Conservation (phyloP, 495 filamentous ascomycete genomes). For the Acidomyces sp. region DNA sequence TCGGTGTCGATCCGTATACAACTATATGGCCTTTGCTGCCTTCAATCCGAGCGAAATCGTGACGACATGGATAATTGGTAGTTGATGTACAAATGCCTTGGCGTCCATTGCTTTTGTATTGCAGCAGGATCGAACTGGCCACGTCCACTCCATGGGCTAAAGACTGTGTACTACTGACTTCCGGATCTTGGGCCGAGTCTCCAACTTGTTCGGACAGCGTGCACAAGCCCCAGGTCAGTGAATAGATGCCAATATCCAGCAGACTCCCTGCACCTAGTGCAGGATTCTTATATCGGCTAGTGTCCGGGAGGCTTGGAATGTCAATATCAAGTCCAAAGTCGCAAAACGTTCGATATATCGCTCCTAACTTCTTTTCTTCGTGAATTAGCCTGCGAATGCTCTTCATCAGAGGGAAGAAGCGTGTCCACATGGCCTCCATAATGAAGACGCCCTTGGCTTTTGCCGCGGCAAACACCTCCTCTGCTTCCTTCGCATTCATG, state of each 20-base stretch:
- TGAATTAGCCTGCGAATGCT: slow-evolving; percentile 15
- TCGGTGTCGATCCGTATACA: slow-evolving; percentile 5
- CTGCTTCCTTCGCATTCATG: slow-evolving; percentile 28
- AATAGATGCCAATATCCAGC: slow-evolving; percentile 22
- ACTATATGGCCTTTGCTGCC: slow-evolving; percentile 14
- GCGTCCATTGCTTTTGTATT: slow-evolving; percentile 6
- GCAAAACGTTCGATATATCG: slow-evolving; percentile 18
- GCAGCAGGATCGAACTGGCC: slow-evolving; percentile 7
- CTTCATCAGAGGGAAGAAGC: slow-evolving; percentile 20
- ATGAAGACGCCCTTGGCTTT: slow-evolving; percentile 32
- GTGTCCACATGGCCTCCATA: slow-evolving; percentile 29
- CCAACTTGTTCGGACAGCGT: slow-evolving; percentile 12
- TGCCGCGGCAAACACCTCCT: slow-evolving; percentile 31
- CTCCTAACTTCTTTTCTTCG: slow-evolving; percentile 17
- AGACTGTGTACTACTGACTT: slow-evolving; percentile 16
- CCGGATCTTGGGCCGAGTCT: slow-evolving; percentile 13
- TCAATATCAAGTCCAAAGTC: slow-evolving; percentile 21
- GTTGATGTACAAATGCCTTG: slow-evolving; percentile 19
- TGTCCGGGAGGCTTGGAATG: slow-evolving; percentile 11
- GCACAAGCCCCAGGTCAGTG: slow-evolving; percentile 14
- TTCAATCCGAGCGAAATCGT: slow-evolving; percentile 17
- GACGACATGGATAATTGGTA: neutral
- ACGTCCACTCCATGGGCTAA: slow-evolving; percentile 12
- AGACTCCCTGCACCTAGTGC: slow-evolving; percentile 20
- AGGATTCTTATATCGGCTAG: slow-evolving; percentile 16